Conservation (phyloP, 768 basidiomycete genomes). For the Boletus edulis region DNA sequence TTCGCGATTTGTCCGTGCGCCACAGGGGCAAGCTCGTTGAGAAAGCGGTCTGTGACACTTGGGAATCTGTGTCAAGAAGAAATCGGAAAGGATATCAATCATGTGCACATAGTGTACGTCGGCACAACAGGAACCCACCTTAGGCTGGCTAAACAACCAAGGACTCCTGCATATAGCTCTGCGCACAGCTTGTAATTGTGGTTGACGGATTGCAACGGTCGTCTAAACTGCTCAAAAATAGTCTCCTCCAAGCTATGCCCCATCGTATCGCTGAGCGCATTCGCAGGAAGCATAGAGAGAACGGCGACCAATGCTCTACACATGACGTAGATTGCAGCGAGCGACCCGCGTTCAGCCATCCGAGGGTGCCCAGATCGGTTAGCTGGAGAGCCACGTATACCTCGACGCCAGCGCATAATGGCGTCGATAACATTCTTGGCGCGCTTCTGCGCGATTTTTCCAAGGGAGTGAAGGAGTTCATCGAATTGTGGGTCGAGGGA, state of each 20-base stretch:
- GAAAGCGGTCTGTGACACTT: slow-evolving; percentile 90
- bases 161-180: slow-evolving; percentile 77
- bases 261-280: slow-evolving; percentile 72
- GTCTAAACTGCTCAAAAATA: slow-evolving; percentile 81
- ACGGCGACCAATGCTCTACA: slow-evolving; percentile 82
- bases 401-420: slow-evolving; percentile 82
- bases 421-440: slow-evolving; percentile 83
- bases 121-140: slow-evolving; percentile 47
- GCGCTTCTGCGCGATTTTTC: slow-evolving; percentile 81
- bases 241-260: slow-evolving; percentile 84
- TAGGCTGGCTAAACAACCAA: slow-evolving; percentile 79
- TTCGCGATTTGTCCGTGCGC: slow-evolving; percentile 74
- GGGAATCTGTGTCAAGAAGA: slow-evolving; percentile 56
- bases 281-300: slow-evolving; percentile 68
- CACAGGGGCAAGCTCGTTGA: slow-evolving; percentile 74
- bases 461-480: slow-evolving; percentile 78
- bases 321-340: slow-evolving; percentile 87
- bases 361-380: slow-evolving; percentile 29
- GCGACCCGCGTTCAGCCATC: slow-evolving; percentile 63
- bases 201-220: slow-evolving; percentile 60
- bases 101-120: not conserved
- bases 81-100: not conserved
- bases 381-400: slow-evolving; percentile 61
- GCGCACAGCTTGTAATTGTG: slow-evolving; percentile 79
- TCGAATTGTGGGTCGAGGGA: slow-evolving; percentile 80